Conservation (phyloP, 2,329 filamentous ascomycete genomes). For the Fusarium verticillioides region DNA sequence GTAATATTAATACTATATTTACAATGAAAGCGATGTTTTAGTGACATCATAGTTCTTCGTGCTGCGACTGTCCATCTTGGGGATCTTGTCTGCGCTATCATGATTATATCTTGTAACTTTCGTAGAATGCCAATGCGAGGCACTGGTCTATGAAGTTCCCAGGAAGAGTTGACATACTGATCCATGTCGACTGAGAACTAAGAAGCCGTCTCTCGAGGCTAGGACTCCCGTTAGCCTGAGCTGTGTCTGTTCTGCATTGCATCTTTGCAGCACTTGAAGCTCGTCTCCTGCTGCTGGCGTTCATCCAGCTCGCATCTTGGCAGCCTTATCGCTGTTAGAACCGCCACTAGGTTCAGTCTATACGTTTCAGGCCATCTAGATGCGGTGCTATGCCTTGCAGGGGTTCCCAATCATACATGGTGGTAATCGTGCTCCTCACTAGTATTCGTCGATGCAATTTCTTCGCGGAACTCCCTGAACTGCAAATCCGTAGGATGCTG, state of each 20-base stretch:
- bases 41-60: accelerated
- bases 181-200: too few relatives aligned
- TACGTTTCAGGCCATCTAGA: accelerated
- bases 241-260: too few relatives aligned
- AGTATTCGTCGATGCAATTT: accelerated
- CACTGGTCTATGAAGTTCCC: too few relatives aligned
- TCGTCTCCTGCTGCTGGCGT: background rate
- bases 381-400: accelerated
- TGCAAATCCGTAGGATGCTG: accelerated
- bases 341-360: accelerated
- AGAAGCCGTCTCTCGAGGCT: too few relatives aligned
- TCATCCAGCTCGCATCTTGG: accelerated
- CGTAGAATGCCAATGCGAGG: background rate
- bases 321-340: accelerated
- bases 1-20: background rate
- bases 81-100: accelerated
- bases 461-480: accelerated
- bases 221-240: too few relatives aligned
- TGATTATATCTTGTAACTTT: background rate
- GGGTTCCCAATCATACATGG: accelerated
- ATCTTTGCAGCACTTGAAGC: accelerated
- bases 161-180: too few relatives aligned
- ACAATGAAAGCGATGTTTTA: accelerated
- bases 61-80: background rate
- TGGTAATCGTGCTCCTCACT: accelerated